Base-by-base conservation (phyloP, 2,329 filamentous ascomycete genomes). In the Myriosclerotinia duriaeana region DNA sequence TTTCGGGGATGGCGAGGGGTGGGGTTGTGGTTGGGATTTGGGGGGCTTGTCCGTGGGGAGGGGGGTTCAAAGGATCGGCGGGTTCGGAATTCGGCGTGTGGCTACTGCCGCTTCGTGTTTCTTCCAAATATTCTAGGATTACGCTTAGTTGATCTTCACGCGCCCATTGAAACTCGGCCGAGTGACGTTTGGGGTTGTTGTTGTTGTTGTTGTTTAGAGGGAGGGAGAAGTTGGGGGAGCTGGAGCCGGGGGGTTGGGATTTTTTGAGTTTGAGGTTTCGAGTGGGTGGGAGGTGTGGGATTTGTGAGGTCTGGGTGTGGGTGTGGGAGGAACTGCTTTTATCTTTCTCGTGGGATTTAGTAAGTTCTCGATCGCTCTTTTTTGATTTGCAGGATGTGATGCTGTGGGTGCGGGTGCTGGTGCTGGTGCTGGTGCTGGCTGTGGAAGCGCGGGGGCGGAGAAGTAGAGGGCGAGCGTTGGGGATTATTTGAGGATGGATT, bases 121-220 rank as follows among this genome's bases (percentile, higher is more conserved):
- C 67, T 12, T 72, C 69, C n/a, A 72, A 46, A 30, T 69, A 66
- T 65, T 72, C 72, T 8, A 72, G 53, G 14, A 74, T 72, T 8
- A 69, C 69, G 38, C 69, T 72, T 26, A 74, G 67, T 67, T 72
- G 71, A 67, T 72, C 71, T 36, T 71, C 66, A 62, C 73, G 53
- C 26, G 71, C 71, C 71, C 70, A 72, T 53, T 69, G 52, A 53
- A 69, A 70, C 22, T 69, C 56, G 15, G 67, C 55, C 1, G 63
- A 66, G 59, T 15, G 34, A 17, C 55, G 26, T 65, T 36, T 30
- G 5, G 63, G 53, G n/a, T n/a, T n/a, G n/a, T n/a, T n/a, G n/a
- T n/a, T n/a, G 42, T 65, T 50, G n/a, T 59, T 59, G 30, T 65
- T 65, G 34, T 59, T 65, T 34, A 48, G 44, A 8, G 53, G 63